phyloP scores from a whole-genome alignment of 371 early-diverging fungal species.

The Sporodiniella umbellata region DNA sequence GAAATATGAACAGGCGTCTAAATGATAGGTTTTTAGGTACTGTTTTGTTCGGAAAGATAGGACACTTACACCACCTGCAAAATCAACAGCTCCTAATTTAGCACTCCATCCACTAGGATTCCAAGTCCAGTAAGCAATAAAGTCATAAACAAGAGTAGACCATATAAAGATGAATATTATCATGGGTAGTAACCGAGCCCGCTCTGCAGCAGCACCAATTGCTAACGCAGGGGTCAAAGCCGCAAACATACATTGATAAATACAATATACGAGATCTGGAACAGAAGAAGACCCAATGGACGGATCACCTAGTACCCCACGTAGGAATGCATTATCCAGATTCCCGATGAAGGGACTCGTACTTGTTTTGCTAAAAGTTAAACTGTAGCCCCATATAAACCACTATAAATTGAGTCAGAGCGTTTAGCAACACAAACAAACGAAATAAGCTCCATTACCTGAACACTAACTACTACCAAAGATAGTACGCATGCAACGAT shows the following conservation, averaged over 20 bases:
- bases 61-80: constrained; percentile 62
- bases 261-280: constrained; percentile 67
- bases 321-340: constrained; percentile 69
- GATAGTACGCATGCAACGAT: constrained; percentile 67
- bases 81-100: constrained; percentile 77
- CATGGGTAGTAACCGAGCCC: constrained; percentile 81
- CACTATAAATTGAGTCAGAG: constrained; percentile 48
- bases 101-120: constrained; percentile 76
- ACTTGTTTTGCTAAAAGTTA: constrained; percentile 72
- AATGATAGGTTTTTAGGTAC: constrained; percentile 43
- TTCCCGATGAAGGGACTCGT: constrained; percentile 76
- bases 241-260: constrained; percentile 84
- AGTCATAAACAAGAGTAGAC: constrained; percentile 87
- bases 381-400: constrained; percentile 85
- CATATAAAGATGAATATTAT: constrained; percentile 90
- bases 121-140: constrained; percentile 95
- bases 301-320: constrained; percentile 53
- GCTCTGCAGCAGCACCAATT: constrained; percentile 86
- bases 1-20: constrained; percentile 92
- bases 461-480: constrained; percentile 65
- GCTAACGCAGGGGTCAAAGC: constrained; percentile 88
- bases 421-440: neutral
- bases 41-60: too few relatives aligned
- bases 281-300: constrained; percentile 54
- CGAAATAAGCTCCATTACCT: constrained; percentile 12